Base-by-base conservation (phyloP, 345 rosid species). In the Eucalyptus brandiana region DNA sequence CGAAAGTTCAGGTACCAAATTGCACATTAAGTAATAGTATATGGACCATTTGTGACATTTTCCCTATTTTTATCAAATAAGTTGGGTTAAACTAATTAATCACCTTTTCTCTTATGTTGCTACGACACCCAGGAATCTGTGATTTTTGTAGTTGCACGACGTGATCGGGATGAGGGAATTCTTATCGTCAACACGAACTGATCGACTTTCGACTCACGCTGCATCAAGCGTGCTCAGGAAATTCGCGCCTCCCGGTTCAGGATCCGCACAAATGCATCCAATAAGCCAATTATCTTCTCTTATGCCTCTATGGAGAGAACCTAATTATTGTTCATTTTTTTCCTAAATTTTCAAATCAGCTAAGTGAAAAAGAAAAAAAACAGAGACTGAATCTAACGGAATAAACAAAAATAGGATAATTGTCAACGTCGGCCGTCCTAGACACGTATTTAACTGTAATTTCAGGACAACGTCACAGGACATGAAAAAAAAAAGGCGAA, bases 121-220 rank as follows among this genome's bases (percentile, higher is more conserved):
- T 2, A 34, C 2, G 26, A 23, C 45, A 3, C 44, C 15, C 2
- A 3, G 47, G 24, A 23, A 76, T 21, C 15, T 7, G 47, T 1
- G 9, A 76, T 11, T 21, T 23, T 76, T 37, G 28, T 9, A 21
- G 23, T 23, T 40, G 7, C 28, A 40, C 6, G 5, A 40, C 2
- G 2, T 6, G 47, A 37, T 23, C 10, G 16, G 17, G 47, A 40
- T 3, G 9, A 76, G 30, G 85, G 44, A 40, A 40, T 40, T 76
- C 85, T 76, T 12, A 6, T 12, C 0, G 16, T 37, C 47, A 0
- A 76, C 11, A 14, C 16, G 16, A 76, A 76, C 2, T 0, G 1
- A 30, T 42, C 17, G 9, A 40, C 13, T 76, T 47, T 6, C 30
- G 5, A 11, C 85, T 76, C 30, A 12, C 30, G 7, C 26, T 0